A percentile compares a stretch with the other conserved stretches of the same genome.
phyloP scores from a whole-genome alignment of 495 filamentous ascomycete species.

The Neurospora pannonica region DNA sequence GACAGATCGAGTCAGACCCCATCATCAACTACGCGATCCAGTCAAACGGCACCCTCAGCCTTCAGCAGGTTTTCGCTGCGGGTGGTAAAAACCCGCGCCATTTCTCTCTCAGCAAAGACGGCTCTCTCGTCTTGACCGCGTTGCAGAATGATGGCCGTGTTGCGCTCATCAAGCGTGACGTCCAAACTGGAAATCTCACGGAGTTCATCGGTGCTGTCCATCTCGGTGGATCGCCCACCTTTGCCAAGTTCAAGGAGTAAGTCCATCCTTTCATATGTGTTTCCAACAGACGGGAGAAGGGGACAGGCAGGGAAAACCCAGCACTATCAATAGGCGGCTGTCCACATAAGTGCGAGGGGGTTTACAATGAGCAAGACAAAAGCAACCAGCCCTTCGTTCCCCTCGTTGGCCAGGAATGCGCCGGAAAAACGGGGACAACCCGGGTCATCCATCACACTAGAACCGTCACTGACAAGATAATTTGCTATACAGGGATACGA shows the following conservation, averaged over 20 bases:
- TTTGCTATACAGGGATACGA: background rate
- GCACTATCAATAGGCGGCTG: background rate
- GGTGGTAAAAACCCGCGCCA: conserved; percentile 55
- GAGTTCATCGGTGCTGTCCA: conserved; percentile 40
- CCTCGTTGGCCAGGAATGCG: background rate
- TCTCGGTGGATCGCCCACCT: conserved; percentile 43
- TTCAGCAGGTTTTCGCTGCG: conserved; percentile 43
- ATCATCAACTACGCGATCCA: conserved; percentile 39
- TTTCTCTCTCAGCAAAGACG: conserved; percentile 54
- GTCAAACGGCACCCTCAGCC: conserved; percentile 34
- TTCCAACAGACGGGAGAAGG: background rate
- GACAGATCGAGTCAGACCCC: conserved; percentile 34
- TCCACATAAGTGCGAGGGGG: background rate
- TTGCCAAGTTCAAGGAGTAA: conserved; percentile 52
- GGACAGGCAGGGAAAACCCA: background rate
- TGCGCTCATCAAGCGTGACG: conserved; percentile 50
- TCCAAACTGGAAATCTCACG: conserved; percentile 44
- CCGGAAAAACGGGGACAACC: background rate
- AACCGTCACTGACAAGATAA: background rate
- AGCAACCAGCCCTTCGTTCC: no score
- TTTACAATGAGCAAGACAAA: background rate
- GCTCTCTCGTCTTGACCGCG: conserved; percentile 52
- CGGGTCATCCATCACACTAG: background rate
- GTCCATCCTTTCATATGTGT: background rate
- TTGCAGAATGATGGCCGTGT: conserved; percentile 50